These are phyloP conservation scores for Fusarium tanahbumbuense DNA, from an alignment of 2,329 filamentous ascomycete genomes.

Conservation along the genomic window DNA sequence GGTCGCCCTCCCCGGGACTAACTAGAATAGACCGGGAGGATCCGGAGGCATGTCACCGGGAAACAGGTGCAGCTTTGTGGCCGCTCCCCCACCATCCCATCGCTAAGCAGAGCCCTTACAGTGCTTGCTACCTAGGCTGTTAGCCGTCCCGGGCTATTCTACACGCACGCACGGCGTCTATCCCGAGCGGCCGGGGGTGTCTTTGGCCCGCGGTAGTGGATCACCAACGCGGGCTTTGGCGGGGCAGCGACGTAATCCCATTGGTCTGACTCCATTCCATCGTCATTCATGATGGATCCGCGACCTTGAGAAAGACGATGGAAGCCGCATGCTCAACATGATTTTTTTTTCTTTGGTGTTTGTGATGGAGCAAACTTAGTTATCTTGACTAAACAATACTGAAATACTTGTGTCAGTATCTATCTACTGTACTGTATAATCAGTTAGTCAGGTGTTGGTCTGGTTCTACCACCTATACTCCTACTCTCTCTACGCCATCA, in stretches of 20 bases:
- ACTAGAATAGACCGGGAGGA: slow-evolving; percentile 38
- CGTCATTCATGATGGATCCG: slow-evolving; percentile 47
- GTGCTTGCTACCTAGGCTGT: slow-evolving; percentile 16
- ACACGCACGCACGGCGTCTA: slow-evolving; percentile 30
- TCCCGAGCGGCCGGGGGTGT: slow-evolving; percentile 36
- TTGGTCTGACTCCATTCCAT: slow-evolving; percentile 42
- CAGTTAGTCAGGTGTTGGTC: slow-evolving; percentile 2
- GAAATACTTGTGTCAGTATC: neutral
- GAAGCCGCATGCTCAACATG: slow-evolving; percentile 40
- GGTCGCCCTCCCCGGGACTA: slow-evolving; percentile 3
- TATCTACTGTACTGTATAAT: neutral
- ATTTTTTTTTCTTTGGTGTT: slow-evolving; percentile 23
- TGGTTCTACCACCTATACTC: slow-evolving; percentile 3
- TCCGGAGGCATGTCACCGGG: slow-evolving; percentile 39
- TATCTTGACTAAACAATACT: slow-evolving; percentile 5
- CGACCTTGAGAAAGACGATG: slow-evolving; percentile 43
- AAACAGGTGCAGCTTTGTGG: slow-evolving; percentile 15
- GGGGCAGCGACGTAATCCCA: slow-evolving; percentile 32
- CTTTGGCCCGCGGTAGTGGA: slow-evolving; percentile 44
- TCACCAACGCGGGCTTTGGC: slow-evolving; percentile 36
- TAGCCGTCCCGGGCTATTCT: slow-evolving; percentile 28
- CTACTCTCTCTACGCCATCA: neutral
- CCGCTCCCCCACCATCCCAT: slow-evolving; percentile 37
- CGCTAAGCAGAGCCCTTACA: slow-evolving; percentile 30
- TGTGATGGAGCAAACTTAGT: slow-evolving; percentile 17